Evolutionary conservation across 192 early-diverging fungal genomes (phyloP).

Genomic region (Backusella psychrophila): DNA sequence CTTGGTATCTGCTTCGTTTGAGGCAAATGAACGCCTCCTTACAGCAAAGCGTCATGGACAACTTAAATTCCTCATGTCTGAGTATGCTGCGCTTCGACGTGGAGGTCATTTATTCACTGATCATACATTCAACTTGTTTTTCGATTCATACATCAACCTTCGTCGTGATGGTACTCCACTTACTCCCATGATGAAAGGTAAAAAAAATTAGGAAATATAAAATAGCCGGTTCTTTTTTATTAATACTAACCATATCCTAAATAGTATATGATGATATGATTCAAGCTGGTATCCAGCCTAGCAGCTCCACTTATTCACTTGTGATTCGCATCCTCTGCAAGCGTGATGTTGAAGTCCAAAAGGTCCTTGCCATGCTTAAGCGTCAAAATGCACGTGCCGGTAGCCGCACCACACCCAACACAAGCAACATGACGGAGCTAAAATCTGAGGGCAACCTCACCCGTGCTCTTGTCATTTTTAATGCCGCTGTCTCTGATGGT

Average conservation of each 20-base stretch:
- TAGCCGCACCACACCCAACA: not conserved
- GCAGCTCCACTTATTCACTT: slow-evolving; percentile 23
- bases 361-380: slow-evolving; percentile 33
- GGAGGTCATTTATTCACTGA: slow-evolving; percentile 16
- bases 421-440: slow-evolving; percentile 17
- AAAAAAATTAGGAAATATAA: not conserved
- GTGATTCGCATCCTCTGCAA: slow-evolving; percentile 32
- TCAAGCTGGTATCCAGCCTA: slow-evolving; percentile 9
- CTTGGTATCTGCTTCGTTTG: not conserved
- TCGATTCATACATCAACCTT: slow-evolving; percentile 30
- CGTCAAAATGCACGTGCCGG: slow-evolving; percentile 28
- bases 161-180: slow-evolving; percentile 35
- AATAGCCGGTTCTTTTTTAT: not conserved
- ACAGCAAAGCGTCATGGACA: slow-evolving; percentile 22
- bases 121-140: slow-evolving; percentile 35
- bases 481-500: slow-evolving; percentile 10
- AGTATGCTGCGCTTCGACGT: slow-evolving; percentile 28
- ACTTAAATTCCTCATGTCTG: slow-evolving; percentile 23
- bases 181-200: slow-evolving; percentile 24
- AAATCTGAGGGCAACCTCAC: slow-evolving; percentile 29
- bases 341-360: slow-evolving; percentile 40
- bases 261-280: slow-evolving; percentile 39
- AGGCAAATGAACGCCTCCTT: slow-evolving; percentile 29
- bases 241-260: not conserved
- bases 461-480: slow-evolving; percentile 29